Evolutionary conservation across 768 basidiomycete species (phyloP), one percentile per base, ranked within the genome.

Genomic region (Tylopilus cervinicoccineus): DNA sequence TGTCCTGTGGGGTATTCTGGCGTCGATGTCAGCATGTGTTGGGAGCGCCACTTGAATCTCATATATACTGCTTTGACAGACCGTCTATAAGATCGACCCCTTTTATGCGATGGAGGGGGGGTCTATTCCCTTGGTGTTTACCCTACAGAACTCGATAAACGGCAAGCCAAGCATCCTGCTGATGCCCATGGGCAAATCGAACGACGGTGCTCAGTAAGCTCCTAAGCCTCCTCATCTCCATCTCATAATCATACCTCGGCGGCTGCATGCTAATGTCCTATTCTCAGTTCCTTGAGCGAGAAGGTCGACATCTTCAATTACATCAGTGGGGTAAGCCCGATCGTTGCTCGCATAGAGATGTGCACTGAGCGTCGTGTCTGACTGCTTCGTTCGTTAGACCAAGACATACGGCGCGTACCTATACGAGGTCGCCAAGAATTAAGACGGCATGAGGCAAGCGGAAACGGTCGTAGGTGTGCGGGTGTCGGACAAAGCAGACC

Each of bases 171-270:
- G 91, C 60, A 88, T 94, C 11, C 63, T 93, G 47, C 71, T 95
- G 32, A 72, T 94, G 36, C 93, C 93, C 0, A 93, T 94, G 83
- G 92, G 92, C 6, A 75, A 91, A 47, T 89, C 88, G 1, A 91
- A 96, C 63, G 93, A 96, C 58, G 93, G 92, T 57, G 88, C 90
- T 36, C 89, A 90, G 84, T 89, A 63, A 57, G 86, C n/a, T 8
- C 2, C n/a, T n/a, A n/a, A n/a, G n/a, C n/a, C n/a, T n/a, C n/a
- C n/a, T n/a, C n/a, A n/a, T n/a, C 17, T 8, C 8, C 24, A 11
- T 2, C 12, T 2, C 23, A 1, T 10, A 1, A n/a, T 31, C 16
- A 16, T 46, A 6, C 23, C 32, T 5, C 19, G 19, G 24, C 24
- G 5, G 17, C 11, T 26, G 13, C 17, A 16, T 38, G 16, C 23